A percentile compares a stretch with the other conserved stretches of the same genome.
phyloP scores from a whole-genome alignment of 1,284 basidiomycete genomes.

The Cryptococcus sp. region DNA sequence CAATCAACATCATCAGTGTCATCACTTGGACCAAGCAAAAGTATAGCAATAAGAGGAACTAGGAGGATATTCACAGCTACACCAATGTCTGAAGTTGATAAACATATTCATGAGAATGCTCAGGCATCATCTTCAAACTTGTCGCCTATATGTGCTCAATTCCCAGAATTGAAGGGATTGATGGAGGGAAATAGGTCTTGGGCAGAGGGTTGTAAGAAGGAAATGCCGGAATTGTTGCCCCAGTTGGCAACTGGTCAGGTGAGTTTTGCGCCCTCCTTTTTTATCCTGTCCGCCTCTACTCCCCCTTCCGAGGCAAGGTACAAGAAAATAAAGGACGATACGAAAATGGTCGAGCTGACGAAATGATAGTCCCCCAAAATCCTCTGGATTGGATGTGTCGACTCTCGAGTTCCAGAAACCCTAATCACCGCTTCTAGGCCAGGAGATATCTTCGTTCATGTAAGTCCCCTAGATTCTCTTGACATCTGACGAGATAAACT shows the following conservation, averaged over 20 bases:
- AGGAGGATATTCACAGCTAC: neutral
- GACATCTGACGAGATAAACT: too few species aligned
- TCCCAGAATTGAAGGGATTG: slow-evolving; percentile 22
- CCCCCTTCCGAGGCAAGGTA: neutral
- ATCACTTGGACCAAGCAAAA: too few species aligned
- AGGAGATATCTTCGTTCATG: slow-evolving; percentile 65
- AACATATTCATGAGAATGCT: too few species aligned
- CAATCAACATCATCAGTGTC: too few species aligned
- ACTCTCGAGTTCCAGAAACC: slow-evolving; percentile 46
- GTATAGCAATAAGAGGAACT: neutral
- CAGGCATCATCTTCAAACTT: neutral
- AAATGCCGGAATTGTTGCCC: slow-evolving; percentile 34
- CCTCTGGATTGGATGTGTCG: slow-evolving; percentile 48
- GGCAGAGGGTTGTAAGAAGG: slow-evolving; percentile 22
- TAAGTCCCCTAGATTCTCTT: slow-evolving; percentile 13
- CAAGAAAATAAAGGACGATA: neutral
- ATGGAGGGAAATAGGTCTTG: slow-evolving; percentile 38
- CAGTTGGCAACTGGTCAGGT: slow-evolving; percentile 39
- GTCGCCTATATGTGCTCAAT: neutral
- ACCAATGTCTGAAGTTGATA: neutral
- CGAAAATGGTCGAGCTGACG: neutral
- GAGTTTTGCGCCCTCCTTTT: slow-evolving; percentile 10
- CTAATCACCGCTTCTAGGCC: slow-evolving; percentile 49
- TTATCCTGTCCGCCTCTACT: neutral
- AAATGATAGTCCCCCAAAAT: slow-evolving; percentile 33